A percentile compares a stretch with the other conserved stretches of the same genome.
phyloP scores from a whole-genome alignment of 345 rosid genomes.

The Alliaria petiolata region DNA sequence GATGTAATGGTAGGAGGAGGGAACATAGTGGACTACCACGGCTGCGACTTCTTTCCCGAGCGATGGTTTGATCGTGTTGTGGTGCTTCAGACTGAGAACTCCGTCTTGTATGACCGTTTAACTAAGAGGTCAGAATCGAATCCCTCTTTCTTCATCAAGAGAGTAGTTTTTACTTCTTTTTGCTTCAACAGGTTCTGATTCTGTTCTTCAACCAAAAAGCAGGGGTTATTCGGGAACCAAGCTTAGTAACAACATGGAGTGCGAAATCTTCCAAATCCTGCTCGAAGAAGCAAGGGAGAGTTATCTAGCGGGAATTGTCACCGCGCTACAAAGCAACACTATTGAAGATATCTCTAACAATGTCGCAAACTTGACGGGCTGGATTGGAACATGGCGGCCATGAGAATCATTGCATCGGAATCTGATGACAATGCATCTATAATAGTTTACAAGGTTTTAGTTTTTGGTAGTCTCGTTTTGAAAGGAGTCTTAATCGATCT shows the following conservation, averaged over 20 bases:
- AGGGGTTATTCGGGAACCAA: conserved; percentile 70
- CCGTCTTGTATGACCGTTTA: conserved; percentile 72
- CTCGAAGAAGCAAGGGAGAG: conserved; percentile 86
- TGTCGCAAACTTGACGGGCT: conserved; percentile 50
- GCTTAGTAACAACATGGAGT: conserved; percentile 76
- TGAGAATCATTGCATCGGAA: not conserved
- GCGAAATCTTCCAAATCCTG: conserved; percentile 73
- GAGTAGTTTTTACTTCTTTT: not conserved
- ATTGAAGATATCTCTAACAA: conserved; percentile 66
- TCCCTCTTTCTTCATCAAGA: not conserved
- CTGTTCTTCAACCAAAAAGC: conserved; percentile 3
- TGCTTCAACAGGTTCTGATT: not conserved
- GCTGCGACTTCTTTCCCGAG: conserved; percentile 86
- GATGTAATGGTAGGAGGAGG: conserved; percentile 84
- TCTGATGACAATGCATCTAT: not conserved
- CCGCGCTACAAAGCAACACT: conserved; percentile 53
- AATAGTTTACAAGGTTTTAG: not conserved
- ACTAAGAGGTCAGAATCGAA: conserved; percentile 52
- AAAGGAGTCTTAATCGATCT: not conserved
- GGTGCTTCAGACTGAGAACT: conserved; percentile 79
- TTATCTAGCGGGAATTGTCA: conserved; percentile 57
- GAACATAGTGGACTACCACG: conserved; percentile 80
- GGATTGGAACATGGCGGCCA: conserved; percentile 59
- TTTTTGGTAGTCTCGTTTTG: not conserved
- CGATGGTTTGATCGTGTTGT: conserved; percentile 85